These are phyloP conservation scores for Sicyos edulis DNA, from an alignment of 306 rosid genomes.

Conservation along the genomic window DNA sequence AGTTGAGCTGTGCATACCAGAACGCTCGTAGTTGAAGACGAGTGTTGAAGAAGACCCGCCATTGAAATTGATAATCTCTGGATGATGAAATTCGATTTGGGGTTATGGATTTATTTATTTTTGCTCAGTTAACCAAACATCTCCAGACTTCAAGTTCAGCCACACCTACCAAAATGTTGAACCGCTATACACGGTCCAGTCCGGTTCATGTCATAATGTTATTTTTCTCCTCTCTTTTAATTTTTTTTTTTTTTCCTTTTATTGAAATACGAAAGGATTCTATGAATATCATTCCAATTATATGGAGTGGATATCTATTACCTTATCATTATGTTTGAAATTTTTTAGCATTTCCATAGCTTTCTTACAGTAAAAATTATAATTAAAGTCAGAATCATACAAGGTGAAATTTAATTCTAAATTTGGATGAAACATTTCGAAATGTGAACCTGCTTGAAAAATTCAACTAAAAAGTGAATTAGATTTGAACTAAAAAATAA, in stretches of 20 bases:
- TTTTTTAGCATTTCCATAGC: background rate
- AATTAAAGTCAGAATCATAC: background rate
- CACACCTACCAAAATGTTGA: no score
- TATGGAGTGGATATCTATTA: background rate
- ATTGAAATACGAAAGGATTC: no score
- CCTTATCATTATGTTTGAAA: background rate
- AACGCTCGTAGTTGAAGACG: background rate
- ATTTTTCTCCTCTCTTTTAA: no score
- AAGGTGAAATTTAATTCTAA: no score
- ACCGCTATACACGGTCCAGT: background rate
- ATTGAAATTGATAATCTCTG: background rate
- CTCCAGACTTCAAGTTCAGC: background rate
- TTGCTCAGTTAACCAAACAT: constrained; percentile 3
- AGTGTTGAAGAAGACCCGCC: constrained; percentile 8
- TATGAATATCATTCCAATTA: background rate
- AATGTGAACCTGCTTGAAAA: no score
- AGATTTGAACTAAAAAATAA: no score
- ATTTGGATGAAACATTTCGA: no score
- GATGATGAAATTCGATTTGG: background rate
- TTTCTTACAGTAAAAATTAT: background rate
- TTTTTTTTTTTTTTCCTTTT: no score
- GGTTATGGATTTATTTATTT: background rate
- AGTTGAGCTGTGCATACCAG: constrained; percentile 1
- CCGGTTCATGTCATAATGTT: background rate
- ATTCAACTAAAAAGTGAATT: no score